phyloP scores from a whole-genome alignment of 495 filamentous ascomycete genomes.

The Xanthoparmelia taractica region DNA sequence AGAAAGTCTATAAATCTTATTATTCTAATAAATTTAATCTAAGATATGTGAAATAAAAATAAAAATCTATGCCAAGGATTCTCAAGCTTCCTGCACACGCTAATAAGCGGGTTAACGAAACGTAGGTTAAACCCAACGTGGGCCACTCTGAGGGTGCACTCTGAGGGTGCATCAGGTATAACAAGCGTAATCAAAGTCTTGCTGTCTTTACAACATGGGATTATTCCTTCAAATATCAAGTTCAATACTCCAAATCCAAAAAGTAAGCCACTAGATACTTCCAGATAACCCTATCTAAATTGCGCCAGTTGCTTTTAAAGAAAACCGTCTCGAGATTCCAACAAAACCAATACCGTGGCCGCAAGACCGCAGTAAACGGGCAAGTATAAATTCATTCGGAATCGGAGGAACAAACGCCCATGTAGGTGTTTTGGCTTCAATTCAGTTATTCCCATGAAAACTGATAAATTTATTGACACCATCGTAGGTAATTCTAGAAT shows the following conservation, averaged over 20 bases:
- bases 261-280: conserved; percentile 9
- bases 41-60: no score
- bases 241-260: conserved; percentile 32
- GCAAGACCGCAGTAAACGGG: conserved; percentile 17
- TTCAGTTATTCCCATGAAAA: background rate
- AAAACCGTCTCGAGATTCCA: conserved; percentile 24
- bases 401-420: conserved; percentile 33
- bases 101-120: no score
- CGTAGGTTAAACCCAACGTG: conserved; percentile 35
- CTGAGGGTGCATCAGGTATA: conserved; percentile 34
- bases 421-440: conserved; percentile 7
- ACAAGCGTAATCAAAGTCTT: conserved; percentile 34
- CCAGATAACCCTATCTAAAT: background rate
- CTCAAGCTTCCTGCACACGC: no score
- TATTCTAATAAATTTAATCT: no score
- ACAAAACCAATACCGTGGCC: conserved; percentile 31
- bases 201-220: conserved; percentile 30
- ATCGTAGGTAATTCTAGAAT: conserved; percentile 21
- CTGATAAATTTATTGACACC: conserved; percentile 2
- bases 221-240: conserved; percentile 34
- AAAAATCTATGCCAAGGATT: no score
- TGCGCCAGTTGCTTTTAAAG: conserved; percentile 27
- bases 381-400: conserved; percentile 32
- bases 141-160: conserved; percentile 37
- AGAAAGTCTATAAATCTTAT: no score